Evolutionary conservation across 495 filamentous ascomycete species (phyloP).

Genomic region (Podospora conica): DNA sequence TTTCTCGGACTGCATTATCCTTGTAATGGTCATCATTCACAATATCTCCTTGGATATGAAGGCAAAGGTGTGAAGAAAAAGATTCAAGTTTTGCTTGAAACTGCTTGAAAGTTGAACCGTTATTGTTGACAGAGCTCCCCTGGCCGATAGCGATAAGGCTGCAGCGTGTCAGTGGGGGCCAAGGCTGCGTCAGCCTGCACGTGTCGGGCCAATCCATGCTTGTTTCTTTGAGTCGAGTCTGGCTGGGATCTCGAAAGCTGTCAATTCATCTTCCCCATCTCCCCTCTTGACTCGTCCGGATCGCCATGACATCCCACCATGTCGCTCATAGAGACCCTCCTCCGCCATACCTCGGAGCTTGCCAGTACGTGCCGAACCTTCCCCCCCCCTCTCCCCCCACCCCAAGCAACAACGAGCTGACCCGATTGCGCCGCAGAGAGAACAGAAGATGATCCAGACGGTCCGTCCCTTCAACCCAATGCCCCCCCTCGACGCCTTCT

Average conservation of each 20-base stretch:
- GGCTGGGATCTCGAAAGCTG: neutral
- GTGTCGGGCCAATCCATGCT: neutral
- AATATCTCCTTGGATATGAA: no score
- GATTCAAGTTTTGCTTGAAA: no score
- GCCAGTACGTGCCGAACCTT: slow-evolving; percentile 29
- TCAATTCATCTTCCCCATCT: neutral
- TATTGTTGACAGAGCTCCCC: no score
- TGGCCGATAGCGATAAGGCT: neutral
- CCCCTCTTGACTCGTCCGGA: neutral
- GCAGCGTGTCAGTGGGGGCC: neutral
- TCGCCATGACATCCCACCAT: slow-evolving; percentile 15
- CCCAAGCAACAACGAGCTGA: neutral
- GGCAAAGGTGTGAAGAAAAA: no score
- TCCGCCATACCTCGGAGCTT: slow-evolving; percentile 36
- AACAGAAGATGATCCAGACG: slow-evolving; percentile 47
- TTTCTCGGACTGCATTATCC: no score
- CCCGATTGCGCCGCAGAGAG: slow-evolving; percentile 31
- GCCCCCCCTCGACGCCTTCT: slow-evolving; percentile 6
- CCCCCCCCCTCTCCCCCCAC: neutral
- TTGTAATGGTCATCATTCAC: no score
- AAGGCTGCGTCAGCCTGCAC: neutral
- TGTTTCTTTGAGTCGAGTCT: neutral
- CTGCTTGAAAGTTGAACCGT: no score
- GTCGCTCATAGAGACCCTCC: slow-evolving; percentile 27
- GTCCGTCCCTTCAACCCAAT: slow-evolving; percentile 32